phyloP scores from a whole-genome alignment of 768 basidiomycete genomes.

The Lentinus brumalis region DNA sequence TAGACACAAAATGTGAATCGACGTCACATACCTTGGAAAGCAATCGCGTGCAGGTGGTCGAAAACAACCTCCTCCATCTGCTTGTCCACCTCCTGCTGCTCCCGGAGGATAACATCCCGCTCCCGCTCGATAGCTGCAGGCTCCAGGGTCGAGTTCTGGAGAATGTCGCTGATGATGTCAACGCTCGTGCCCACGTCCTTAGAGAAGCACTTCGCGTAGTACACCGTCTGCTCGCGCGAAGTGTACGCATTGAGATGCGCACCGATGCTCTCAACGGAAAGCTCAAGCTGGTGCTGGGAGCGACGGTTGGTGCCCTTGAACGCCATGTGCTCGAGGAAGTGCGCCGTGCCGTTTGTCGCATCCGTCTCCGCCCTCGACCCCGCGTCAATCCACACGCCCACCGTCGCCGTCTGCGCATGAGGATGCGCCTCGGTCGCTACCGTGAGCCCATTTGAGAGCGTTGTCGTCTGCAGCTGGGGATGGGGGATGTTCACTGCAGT shows the following conservation, averaged over 20 bases:
- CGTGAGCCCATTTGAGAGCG: conserved; percentile 92
- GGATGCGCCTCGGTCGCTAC: conserved; percentile 91
- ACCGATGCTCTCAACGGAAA: conserved; percentile 97
- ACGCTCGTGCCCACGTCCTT: conserved; percentile 90
- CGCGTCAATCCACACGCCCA: conserved; percentile 99
- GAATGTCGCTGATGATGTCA: conserved; percentile 97
- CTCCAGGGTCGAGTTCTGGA: conserved; percentile 96
- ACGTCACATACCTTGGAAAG: conserved; percentile 81
- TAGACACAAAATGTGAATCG: background rate
- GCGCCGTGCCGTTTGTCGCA: conserved; percentile 93
- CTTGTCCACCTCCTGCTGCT: conserved; percentile 99
- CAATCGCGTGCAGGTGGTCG: conserved; percentile 95
- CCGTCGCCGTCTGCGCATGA: conserved; percentile 95
- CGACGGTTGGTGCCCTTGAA: conserved; percentile 94
- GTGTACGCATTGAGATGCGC: conserved; percentile 98
- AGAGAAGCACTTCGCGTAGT: conserved; percentile 98
- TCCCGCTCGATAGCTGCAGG: conserved; percentile 86
- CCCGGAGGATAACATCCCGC: conserved; percentile 93
- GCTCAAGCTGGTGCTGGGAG: conserved; percentile 86
- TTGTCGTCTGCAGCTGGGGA: conserved; percentile 89
- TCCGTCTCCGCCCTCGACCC: conserved; percentile 96
- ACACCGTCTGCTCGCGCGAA: conserved; percentile 97
- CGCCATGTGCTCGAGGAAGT: conserved; percentile 99
- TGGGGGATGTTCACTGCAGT: conserved; percentile 64
- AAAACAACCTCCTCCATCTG: conserved; percentile 98